phyloP scores from a whole-genome alignment of 352 stramenopile species.

The Pythium apleroticum region DNA sequence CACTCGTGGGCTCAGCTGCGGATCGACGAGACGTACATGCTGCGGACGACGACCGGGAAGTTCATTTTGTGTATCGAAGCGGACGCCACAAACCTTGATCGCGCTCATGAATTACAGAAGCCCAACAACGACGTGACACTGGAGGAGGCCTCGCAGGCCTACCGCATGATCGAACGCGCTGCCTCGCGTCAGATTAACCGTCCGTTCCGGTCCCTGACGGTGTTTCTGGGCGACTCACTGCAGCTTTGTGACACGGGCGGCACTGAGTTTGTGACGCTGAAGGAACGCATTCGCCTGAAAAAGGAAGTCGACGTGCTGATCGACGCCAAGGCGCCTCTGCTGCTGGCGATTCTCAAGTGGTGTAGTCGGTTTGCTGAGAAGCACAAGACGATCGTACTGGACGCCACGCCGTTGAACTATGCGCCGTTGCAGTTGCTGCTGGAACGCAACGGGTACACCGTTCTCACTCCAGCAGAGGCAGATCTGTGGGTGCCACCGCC shows the following conservation, averaged over 20 bases:
- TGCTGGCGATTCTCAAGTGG: conserved; percentile 61
- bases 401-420: conserved; percentile 60
- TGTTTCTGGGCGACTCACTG: conserved; percentile 55
- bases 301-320: conserved; percentile 71
- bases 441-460: conserved; percentile 44
- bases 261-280: conserved; percentile 46
- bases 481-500: conserved; percentile 22
- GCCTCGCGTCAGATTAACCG: conserved; percentile 40
- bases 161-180: conserved; percentile 55
- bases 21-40: conserved; percentile 52
- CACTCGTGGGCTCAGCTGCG: conserved; percentile 53
- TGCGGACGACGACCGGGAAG: conserved; percentile 64
- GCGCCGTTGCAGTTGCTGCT: conserved; percentile 40
- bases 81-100: conserved; percentile 51
- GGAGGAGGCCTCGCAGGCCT: conserved; percentile 62
- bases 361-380: conserved; percentile 48
- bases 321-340: conserved; percentile 56
- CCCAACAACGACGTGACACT: conserved; percentile 48
- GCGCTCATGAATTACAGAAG: conserved; percentile 45
- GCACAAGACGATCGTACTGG: conserved; percentile 54
- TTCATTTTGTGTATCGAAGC: conserved; percentile 67
- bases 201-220: conserved; percentile 54
- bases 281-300: conserved; percentile 49
- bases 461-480: conserved; percentile 44
- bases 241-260: conserved; percentile 55